These are phyloP conservation scores for Citrus reticulata DNA, from an alignment of 345 rosid genomes.

Conservation along the genomic window DNA sequence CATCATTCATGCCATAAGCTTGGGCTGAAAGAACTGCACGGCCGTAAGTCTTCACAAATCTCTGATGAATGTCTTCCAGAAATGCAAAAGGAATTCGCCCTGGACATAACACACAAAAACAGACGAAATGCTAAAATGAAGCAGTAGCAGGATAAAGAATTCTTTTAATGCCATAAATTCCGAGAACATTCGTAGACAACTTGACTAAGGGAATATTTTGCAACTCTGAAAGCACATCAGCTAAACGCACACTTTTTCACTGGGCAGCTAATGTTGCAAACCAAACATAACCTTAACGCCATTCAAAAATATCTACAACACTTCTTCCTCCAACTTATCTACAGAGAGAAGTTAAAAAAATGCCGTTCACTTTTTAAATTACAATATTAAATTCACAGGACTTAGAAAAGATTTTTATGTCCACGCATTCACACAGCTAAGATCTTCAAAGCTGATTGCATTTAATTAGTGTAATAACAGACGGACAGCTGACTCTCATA, in stretches of 20 bases:
- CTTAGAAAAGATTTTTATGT: not conserved
- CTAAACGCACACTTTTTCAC: not conserved
- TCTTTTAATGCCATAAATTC: not conserved
- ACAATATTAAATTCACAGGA: not conserved
- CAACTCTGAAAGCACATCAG: not conserved
- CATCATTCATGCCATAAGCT: constrained; percentile 95
- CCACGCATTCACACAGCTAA: not conserved
- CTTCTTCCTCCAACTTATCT: not conserved
- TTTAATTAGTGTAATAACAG: not conserved
- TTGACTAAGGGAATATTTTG: not conserved
- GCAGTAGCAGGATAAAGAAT: not conserved
- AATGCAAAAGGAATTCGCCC: constrained; percentile 92
- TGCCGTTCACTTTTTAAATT: not conserved
- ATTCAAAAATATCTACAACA: not conserved
- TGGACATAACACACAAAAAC: constrained; percentile 16
- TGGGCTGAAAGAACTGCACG: constrained; percentile 76
- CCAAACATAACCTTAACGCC: not conserved
- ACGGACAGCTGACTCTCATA: not conserved
- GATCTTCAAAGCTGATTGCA: not conserved
- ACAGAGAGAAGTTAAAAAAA: not conserved
- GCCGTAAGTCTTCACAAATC: constrained; percentile 69
- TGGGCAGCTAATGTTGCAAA: not conserved
- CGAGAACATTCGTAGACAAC: not conserved
- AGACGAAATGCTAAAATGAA: not conserved
- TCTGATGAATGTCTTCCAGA: constrained; percentile 93